Evolutionary conservation across 2,329 filamentous ascomycete species (phyloP), one percentile per base, ranked within the genome.

Genomic region (Davidsoniella virescens): DNA sequence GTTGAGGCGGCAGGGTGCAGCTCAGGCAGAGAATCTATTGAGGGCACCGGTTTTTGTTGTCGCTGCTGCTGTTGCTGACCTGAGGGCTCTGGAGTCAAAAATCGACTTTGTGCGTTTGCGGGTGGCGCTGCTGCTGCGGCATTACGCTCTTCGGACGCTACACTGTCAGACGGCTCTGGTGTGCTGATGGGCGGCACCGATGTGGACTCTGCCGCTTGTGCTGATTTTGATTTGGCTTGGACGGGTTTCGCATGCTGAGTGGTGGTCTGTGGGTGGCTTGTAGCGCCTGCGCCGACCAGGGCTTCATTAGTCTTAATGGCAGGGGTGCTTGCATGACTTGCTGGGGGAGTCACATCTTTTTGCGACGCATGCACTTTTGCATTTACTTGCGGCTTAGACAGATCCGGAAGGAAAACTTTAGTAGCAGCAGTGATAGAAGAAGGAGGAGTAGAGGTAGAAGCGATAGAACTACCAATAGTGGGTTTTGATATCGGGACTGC

Each of bases 1-100:
- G 51, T 52, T 5, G 51, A 52, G 20, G 38, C 40, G 29, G 46
- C 38, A 36, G 42, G 41, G n/a, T 49, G 51, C n/a, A 52, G 42
- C 36, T 52, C 51, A 26, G 51, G 51, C 5, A 52, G 33, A 36
- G 33, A 49, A 16, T 52, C 46, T 5, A 49, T 20, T 3, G 46
- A 49, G n/a, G 51, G 51, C 33, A 46, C 45, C 8, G 23, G 37
- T 14, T 29, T n/a, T 12, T 33, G 20, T 29, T 25, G 40, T 17
- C 37, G 5, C 23, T 29, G 25, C 10, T 42, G 33, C 20, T 17
- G 40, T 17, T 44, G 5, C 23, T 48, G 46, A 7, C 37, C 16
- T 2, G 43, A 44, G 18, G 43, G 43, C 6, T 51, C 42, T 9
- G 49, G 49, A 17, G 37, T 47, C 14, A 26, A 29, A 36, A 33